Evolutionary conservation across 2,329 filamentous ascomycete species (phyloP).

Genomic region (Trichophyton rubrum): DNA sequence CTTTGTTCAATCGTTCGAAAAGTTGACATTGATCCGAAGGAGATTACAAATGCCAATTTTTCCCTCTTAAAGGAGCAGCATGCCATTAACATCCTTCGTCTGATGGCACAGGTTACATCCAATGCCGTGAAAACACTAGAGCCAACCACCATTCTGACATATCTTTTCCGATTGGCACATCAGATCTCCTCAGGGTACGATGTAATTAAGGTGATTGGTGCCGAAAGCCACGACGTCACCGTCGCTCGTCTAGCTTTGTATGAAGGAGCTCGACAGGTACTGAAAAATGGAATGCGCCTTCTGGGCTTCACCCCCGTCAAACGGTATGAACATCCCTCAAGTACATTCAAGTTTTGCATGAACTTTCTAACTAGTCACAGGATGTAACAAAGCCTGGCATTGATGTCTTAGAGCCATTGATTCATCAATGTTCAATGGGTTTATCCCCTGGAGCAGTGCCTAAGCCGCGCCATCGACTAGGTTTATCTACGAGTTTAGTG

Average conservation of each 20-base stretch:
- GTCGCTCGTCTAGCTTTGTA: constrained; percentile 42
- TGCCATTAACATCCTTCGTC: constrained; percentile 59
- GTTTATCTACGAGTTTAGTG: too few relatives aligned
- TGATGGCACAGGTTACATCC: constrained; percentile 65
- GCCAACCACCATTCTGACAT: constrained; percentile 54
- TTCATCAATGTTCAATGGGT: too few relatives aligned
- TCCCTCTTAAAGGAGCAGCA: constrained; percentile 58
- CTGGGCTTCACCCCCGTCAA: constrained; percentile 48
- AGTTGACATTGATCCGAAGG: constrained; percentile 42
- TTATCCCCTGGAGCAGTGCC: too few relatives aligned
- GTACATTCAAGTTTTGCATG: too few relatives aligned
- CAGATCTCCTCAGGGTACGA: constrained; percentile 11
- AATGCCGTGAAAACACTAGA: constrained; percentile 79
- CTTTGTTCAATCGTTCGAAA: constrained; percentile 50
- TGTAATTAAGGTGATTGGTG: constrained; percentile 35
- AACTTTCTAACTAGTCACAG: too few relatives aligned
- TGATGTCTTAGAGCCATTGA: too few relatives aligned
- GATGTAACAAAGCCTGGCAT: too few relatives aligned
- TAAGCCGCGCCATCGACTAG: too few relatives aligned
- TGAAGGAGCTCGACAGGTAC: constrained; percentile 42
- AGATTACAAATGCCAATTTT: constrained; percentile 53
- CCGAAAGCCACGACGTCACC: constrained; percentile 33
- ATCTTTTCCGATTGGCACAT: constrained; percentile 48
- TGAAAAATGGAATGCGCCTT: constrained; percentile 47
- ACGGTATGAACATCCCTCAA: too few relatives aligned